Percentiles rank a stretch among this genome's conserved stretches.
Evolutionary conservation across 345 rosid species (phyloP).

Genomic region (Citrus cavaleriei): DNA sequence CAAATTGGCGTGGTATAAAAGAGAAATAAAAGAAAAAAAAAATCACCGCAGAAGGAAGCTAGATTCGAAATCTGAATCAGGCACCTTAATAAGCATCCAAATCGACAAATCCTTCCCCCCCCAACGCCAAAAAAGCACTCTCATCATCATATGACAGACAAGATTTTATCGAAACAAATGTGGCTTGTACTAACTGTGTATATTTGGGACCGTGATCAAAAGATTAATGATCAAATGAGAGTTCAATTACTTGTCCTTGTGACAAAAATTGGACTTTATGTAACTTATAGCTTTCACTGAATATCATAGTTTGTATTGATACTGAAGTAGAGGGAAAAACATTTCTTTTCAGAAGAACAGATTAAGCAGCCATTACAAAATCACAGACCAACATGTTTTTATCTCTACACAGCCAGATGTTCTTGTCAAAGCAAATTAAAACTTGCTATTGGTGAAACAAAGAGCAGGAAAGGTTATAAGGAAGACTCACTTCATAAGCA

Average conservation of each 20-base stretch:
- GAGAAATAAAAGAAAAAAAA: background rate
- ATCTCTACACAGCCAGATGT: background rate
- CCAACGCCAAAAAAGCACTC: background rate
- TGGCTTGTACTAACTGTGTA: background rate
- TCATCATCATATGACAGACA: background rate
- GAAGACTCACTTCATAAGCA: conserved; percentile 73
- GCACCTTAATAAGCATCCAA: background rate
- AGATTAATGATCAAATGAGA: background rate
- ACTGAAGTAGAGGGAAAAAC: background rate
- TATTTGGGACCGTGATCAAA: background rate
- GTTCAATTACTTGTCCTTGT: background rate
- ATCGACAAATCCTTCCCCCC: background rate
- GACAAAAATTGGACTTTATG: no score
- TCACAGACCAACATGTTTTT: background rate
- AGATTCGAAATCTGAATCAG: background rate
- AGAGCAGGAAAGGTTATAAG: conserved; percentile 6
- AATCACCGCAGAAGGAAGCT: background rate
- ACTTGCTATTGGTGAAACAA: conserved; percentile 1
- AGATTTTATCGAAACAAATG: background rate
- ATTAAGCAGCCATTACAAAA: background rate
- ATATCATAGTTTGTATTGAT: background rate
- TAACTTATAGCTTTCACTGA: background rate
- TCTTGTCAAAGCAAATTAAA: background rate
- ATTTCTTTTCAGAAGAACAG: background rate
- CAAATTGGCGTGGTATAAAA: no score